Evolutionary conservation across 352 stramenopile species (phyloP).

Genomic region (Lagenidium giganteum): DNA sequence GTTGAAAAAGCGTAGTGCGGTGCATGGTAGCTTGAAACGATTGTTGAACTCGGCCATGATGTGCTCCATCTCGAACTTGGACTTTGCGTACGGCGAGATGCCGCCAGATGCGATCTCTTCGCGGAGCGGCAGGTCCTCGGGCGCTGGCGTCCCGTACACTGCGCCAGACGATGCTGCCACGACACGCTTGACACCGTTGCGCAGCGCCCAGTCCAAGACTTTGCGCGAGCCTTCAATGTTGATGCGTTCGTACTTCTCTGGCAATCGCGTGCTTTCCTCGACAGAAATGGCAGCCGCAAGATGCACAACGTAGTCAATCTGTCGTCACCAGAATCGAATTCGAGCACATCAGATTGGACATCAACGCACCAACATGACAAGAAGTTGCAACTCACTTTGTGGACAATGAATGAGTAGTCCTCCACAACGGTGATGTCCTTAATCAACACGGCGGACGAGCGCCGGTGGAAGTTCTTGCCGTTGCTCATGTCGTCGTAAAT

Average conservation of each 20-base stretch:
- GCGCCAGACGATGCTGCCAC: conserved; percentile 74
- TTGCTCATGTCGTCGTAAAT: conserved; percentile 89
- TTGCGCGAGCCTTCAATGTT: conserved; percentile 81
- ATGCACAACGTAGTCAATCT: conserved; percentile 84
- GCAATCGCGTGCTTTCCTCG: conserved; percentile 78
- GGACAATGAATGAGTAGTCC: conserved; percentile 76
- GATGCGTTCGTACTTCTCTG: conserved; percentile 83
- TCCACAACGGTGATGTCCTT: conserved; percentile 82
- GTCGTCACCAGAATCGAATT: not conserved
- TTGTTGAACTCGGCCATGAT: conserved; percentile 70
- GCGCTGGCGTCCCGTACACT: conserved; percentile 62
- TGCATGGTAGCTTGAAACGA: conserved; percentile 66
- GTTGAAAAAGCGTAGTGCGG: conserved; percentile 82
- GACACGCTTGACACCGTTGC: conserved; percentile 74
- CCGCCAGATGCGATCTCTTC: conserved; percentile 72
- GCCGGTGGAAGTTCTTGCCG: conserved; percentile 81
- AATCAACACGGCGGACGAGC: conserved; percentile 59
- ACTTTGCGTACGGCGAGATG: conserved; percentile 78
- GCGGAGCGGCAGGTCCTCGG: conserved; percentile 61
- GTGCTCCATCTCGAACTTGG: conserved; percentile 83
- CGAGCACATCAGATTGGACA: conserved; percentile 1
- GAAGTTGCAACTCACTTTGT: conserved; percentile 37
- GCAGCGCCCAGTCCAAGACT: conserved; percentile 70
- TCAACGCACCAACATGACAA: not conserved
- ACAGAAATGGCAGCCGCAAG: conserved; percentile 80